Conservation (phyloP, 2,329 filamentous ascomycete genomes). For the Fusarium aywerte region DNA sequence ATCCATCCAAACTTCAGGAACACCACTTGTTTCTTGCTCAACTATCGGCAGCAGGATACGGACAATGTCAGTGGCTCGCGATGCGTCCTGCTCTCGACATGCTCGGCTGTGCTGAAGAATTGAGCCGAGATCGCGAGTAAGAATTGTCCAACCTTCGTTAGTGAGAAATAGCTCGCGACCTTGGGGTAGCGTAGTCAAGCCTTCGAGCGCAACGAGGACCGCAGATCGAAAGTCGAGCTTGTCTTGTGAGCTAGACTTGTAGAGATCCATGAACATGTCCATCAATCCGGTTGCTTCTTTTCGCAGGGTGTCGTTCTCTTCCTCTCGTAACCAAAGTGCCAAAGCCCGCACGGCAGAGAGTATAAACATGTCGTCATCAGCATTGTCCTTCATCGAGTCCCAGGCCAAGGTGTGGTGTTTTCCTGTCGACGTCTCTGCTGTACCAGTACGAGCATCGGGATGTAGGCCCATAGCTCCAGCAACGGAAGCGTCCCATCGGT, state of each 20-base stretch:
- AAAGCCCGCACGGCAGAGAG: constrained; percentile 67
- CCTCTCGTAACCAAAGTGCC: constrained; percentile 75
- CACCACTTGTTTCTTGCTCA: constrained; percentile 58
- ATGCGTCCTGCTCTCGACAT: constrained; percentile 48
- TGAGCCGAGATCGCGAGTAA: constrained; percentile 61
- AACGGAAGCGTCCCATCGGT: constrained; percentile 75
- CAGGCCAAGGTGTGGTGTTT: constrained; percentile 64
- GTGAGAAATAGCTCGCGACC: constrained; percentile 61
- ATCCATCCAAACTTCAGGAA: constrained; percentile 67
- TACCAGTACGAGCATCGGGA: constrained; percentile 61
- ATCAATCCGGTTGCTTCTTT: constrained; percentile 67
- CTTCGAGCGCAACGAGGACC: constrained; percentile 69
- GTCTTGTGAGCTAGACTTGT: constrained; percentile 53
- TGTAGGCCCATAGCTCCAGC: constrained; percentile 71
- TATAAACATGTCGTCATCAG: constrained; percentile 66
- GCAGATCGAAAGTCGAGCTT: constrained; percentile 66
- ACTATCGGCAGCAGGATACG: constrained; percentile 64
- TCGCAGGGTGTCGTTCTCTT: constrained; percentile 69
- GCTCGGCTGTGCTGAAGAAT: constrained; percentile 53
- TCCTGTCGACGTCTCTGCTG: constrained; percentile 58
- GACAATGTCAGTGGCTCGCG: constrained; percentile 66
- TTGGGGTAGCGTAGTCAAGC: constrained; percentile 60
- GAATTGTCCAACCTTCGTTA: constrained; percentile 64
- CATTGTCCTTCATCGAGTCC: constrained; percentile 64
- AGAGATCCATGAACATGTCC: constrained; percentile 73